Base-by-base conservation (phyloP, 352 stramenopile species). In the Phytophthora constricta region DNA sequence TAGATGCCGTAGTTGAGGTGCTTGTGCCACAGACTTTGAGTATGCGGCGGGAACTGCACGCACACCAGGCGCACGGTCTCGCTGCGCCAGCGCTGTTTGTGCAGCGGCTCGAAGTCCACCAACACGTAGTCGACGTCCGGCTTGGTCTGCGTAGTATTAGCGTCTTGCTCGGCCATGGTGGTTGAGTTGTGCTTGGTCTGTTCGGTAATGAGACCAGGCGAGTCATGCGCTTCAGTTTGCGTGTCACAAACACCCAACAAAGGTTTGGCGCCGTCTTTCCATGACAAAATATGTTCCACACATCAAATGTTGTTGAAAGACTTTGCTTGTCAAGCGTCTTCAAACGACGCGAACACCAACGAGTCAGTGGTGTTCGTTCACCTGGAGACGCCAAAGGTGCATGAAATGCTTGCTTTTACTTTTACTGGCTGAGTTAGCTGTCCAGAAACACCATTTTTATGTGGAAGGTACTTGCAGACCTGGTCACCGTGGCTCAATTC, bases 1-100 rank as follows among this genome's bases (percentile, higher is more conserved):
- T 87, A 85, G 41, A 86, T 67, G 47, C 72, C 74, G 61, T 77
- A 84, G 33, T 80, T 77, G 22, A 79, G 45, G 65, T 86, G 78
- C 56, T 75, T 70, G 41, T 86, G 78, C 72, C 78, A 84, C 33
- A 80, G 55, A 52, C 78, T 77, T 20, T 52, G 72, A 13, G 68
- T 76, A 46, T 77, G 62, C 20, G 73, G 59, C 2, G 78, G 75
- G 53, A 87, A 73, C 43, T 81, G 52, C 34, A 79, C 79, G 57
- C 59, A 68, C 48, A 84, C 69, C 33, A 85, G 58, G 0, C 76
- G 74, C 46, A 84, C 54, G 27, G 34, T 69, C 11, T 74, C 56
- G 31, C 57, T 80, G 33, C 68, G 64, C 76, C 77, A 87, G 20
- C 72, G 70, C 66, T 87, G 57, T 23, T 65, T 65, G 68, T 84